Percentiles rank a stretch among this genome's conserved stretches.
Evolutionary conservation across 1,284 basidiomycete species (phyloP).

Genomic region (Cryptococcus sp.): DNA sequence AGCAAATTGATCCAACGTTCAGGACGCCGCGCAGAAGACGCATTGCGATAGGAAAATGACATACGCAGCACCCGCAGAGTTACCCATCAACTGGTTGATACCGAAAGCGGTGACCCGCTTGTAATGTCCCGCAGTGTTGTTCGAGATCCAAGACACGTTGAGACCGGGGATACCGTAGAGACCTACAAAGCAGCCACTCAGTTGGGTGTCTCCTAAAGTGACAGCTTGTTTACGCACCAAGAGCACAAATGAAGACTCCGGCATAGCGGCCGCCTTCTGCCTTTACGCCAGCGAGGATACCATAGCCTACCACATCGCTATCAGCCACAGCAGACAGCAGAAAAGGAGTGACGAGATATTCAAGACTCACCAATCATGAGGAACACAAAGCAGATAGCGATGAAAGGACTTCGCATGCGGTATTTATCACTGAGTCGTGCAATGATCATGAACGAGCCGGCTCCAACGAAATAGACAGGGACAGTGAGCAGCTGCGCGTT

Average conservation of each 20-base stretch:
- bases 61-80: constrained; percentile 25
- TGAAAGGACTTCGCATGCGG: constrained; percentile 23
- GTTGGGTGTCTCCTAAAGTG: too few species aligned
- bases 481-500: constrained; percentile 34
- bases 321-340: background rate
- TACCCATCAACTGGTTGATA: constrained; percentile 38
- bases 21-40: background rate
- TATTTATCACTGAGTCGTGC: constrained; percentile 21
- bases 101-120: constrained; percentile 32
- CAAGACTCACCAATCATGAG: constrained; percentile 19
- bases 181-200: background rate
- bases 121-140: constrained; percentile 30
- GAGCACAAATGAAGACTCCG: constrained; percentile 29
- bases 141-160: constrained; percentile 30
- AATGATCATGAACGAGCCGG: constrained; percentile 14
- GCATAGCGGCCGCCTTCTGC: constrained; percentile 19
- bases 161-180: constrained; percentile 33
- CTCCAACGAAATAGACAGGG: constrained; percentile 24
- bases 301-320: constrained; percentile 20
- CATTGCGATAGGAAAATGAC: background rate
- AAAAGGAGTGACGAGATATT: background rate
- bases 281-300: constrained; percentile 21
- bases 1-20: background rate
- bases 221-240: constrained; percentile 3
- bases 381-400: constrained; percentile 11